Base-by-base conservation (phyloP, 2,329 filamentous ascomycete genomes). In the Cadophora malorum region DNA sequence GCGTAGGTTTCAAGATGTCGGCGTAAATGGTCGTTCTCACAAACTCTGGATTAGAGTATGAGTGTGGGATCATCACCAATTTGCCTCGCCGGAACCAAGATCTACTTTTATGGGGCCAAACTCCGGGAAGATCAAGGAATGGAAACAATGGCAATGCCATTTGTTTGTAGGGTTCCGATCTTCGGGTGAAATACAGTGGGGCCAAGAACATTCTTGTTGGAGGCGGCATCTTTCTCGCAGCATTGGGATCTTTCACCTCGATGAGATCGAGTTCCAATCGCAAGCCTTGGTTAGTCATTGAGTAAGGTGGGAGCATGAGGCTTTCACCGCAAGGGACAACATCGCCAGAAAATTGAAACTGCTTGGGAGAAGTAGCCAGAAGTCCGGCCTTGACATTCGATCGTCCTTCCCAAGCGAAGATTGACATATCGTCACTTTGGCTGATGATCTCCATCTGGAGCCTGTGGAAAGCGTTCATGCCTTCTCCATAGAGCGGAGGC, bases 401-500 rank as follows among this genome's bases (percentile, higher is more conserved):
- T 28, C 50, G 28, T 28, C 50, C 50, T 53, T 53, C 50, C 61
- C 61, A 64, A 9, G 61, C 61, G 35, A 64, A 53, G 21, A 64
- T 64, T 10, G 61, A 38, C 21, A 55, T 16, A 49, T 64, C 61
- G 12, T 25, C 19, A 5, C 19, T 64, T 9, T 38, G 45, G 8
- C 41, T 59, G 16, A 59, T 50, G 7, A 65, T 65, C 21, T 65
- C 53, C 41, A 59, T 55, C 21, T 65, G 55, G 8, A 65, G 38
- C 23, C 63, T 38, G 9, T 41, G 9, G 23, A 65, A 59, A 3
- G 63, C 52, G 21, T 52, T 49, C 4, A 16, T 38, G 0, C 63
- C 63, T 41, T 65, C 63, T 2, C 63, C 55, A 19, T 65, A 65
- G 10, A 65, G 16, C 12, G 58, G 38, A 1, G 63, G 63, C 55